Conservation (phyloP, 1,284 basidiomycete genomes). For the Ustilago bromivora region DNA sequence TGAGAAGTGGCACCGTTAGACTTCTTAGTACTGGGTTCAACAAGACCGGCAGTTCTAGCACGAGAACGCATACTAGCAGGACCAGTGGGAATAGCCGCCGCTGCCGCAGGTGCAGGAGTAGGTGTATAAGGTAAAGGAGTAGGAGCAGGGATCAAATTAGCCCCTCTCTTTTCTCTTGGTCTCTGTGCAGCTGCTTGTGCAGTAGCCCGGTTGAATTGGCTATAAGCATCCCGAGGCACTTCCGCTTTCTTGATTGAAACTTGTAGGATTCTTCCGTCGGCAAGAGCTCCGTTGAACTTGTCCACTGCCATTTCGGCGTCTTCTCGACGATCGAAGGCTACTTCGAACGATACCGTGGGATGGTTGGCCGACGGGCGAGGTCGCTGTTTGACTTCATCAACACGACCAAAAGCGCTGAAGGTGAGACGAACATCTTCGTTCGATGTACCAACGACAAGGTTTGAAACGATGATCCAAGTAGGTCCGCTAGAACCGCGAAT, state of each 20-base stretch:
- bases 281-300: slow-evolving; percentile 65
- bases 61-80: slow-evolving; percentile 46
- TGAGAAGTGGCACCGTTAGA: slow-evolving; percentile 9
- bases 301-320: slow-evolving; percentile 57
- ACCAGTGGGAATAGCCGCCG: slow-evolving; percentile 43
- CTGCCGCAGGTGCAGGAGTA: slow-evolving; percentile 33
- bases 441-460: slow-evolving; percentile 62
- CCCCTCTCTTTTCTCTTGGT: slow-evolving; percentile 29
- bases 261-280: slow-evolving; percentile 64
- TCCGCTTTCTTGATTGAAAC: slow-evolving; percentile 58
- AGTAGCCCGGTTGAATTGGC: slow-evolving; percentile 42
- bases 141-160: slow-evolving; percentile 42
- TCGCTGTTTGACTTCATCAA: slow-evolving; percentile 58
- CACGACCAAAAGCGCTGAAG: slow-evolving; percentile 59
- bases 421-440: slow-evolving; percentile 64
- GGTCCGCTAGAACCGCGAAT: slow-evolving; percentile 64
- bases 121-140: slow-evolving; percentile 45
- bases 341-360: slow-evolving; percentile 60
- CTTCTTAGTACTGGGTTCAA: slow-evolving; percentile 45
- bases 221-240: slow-evolving; percentile 29
- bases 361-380: slow-evolving; percentile 55
- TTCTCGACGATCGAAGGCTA: slow-evolving; percentile 54
- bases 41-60: slow-evolving; percentile 23
- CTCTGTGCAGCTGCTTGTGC: slow-evolving; percentile 44
- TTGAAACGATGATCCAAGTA: slow-evolving; percentile 64